These are phyloP conservation scores for Chrysanthemum makinoi DNA, from an alignment of 129 eudicot species.

Conservation along the genomic window DNA sequence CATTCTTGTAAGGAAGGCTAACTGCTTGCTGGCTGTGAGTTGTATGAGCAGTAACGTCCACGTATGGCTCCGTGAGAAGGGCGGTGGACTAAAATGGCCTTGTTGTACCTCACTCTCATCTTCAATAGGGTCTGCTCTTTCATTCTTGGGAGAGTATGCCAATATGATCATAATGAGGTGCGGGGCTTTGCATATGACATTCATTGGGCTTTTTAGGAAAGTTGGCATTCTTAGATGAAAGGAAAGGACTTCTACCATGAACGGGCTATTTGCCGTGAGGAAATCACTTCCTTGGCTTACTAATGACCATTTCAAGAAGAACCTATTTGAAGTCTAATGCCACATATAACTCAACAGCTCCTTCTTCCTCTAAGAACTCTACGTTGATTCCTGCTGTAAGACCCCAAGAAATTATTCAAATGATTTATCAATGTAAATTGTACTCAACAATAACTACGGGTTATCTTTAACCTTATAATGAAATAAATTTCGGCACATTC, in stretches of 20 bases:
- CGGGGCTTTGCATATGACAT: background rate
- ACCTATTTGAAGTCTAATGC: background rate
- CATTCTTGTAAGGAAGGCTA: no score
- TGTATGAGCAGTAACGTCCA: no score
- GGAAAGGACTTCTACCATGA: slow-evolving; percentile 8
- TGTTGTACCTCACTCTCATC: no score
- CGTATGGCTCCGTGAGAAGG: no score
- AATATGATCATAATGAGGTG: background rate
- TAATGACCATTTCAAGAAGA: background rate
- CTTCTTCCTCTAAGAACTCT: background rate
- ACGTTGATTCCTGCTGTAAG: no score
- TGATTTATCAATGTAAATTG: no score
- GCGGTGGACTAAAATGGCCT: no score
- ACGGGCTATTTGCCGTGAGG: background rate
- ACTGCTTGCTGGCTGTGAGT: no score
- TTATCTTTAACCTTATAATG: no score
- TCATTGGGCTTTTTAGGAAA: background rate
- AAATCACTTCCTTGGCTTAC: background rate
- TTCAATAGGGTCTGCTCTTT: background rate
- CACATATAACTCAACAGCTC: background rate
- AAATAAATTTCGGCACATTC: no score
- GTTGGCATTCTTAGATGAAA: slow-evolving; percentile 8
- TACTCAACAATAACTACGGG: no score
- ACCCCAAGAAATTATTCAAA: no score
- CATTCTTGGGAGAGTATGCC: background rate